Evolutionary conservation across 441 rosid genomes (phyloP), one percentile per base, ranked within the genome.

Genomic region (Theobroma grandiflorum): DNA sequence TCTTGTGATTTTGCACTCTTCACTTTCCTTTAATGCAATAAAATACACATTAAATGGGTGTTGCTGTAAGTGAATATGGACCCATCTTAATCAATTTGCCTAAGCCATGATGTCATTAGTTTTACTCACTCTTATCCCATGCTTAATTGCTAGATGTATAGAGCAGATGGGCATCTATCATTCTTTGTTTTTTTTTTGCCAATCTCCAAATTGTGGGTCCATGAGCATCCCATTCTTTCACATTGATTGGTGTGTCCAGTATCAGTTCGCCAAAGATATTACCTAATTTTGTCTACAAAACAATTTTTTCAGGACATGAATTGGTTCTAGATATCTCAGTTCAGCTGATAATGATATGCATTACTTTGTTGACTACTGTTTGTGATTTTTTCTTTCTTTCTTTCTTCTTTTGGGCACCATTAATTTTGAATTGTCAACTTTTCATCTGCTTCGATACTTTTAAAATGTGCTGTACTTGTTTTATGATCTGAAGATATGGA

Each of bases 21-120:
- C 37, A 69, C 22, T 75, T 68, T 45, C 35, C 43, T 43, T 42
- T 70, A 10, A 37, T 71, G 50, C 37, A 70, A 61, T 81, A 72
- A 47, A 47, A 64, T 31, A 63, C 79, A 78, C 43, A 55, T 42
- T 18, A 42, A 52, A 4, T 14, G 40, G 11, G 43, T 68, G 10
- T 43, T 38, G 9, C n/a, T 40, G 37, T 9, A 59, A 49, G 76
- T 78, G 59, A 14, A 31, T 63, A 63, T 82, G 83, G 85, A 49
- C 35, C 79, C 70, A 52, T 58, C 33, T 68, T 62, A 4, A 75
- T 83, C 79, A 76, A 76, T n/a, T 83, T 69, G 84, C 77, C 75
- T 67, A 79, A 57, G 75, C 86, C 81, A 62, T 76, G 83, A 81
- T 81, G 84, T 78, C 88, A 69, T 68, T 83, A 55, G 74, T 43